Percentiles rank a stretch among this genome's conserved stretches.
phyloP scores from a whole-genome alignment of 2,329 filamentous ascomycete species.

The Venturia asperata region DNA sequence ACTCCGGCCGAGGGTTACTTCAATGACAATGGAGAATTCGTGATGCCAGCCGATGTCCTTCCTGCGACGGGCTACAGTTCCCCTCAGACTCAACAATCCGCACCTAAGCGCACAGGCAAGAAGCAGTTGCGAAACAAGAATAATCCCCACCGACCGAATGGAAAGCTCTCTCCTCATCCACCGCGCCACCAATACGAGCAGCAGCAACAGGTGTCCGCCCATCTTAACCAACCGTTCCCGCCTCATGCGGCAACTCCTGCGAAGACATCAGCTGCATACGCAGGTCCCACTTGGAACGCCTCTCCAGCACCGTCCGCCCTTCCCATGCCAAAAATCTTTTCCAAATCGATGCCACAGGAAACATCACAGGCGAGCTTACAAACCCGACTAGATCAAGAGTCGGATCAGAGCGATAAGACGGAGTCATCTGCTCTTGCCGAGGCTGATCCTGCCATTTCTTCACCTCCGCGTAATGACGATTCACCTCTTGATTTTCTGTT shows the following conservation, averaged over 20 bases:
- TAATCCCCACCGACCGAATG: not conserved
- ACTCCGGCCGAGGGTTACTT: slow-evolving; percentile 14
- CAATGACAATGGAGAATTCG: slow-evolving; percentile 15
- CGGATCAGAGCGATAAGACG: slow-evolving; percentile 36
- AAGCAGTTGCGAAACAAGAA: slow-evolving; percentile 13
- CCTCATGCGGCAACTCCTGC: slow-evolving; percentile 20
- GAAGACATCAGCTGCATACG: slow-evolving; percentile 48
- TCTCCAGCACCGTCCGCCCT: slow-evolving; percentile 86
- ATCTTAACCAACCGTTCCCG: not conserved
- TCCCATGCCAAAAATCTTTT: slow-evolving; percentile 82
- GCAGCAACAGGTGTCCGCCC: not conserved
- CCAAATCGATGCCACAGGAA: slow-evolving; percentile 65
- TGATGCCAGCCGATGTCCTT: not conserved
- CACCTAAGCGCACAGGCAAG: not conserved
- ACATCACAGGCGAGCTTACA: slow-evolving; percentile 40
- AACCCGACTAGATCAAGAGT: slow-evolving; percentile 39
- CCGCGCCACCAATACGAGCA: slow-evolving; percentile 1
- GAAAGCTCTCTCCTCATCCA: not conserved
- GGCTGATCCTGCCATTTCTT: slow-evolving; percentile 28
- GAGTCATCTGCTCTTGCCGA: slow-evolving; percentile 46
- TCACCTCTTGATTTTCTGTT: slow-evolving; percentile 89
- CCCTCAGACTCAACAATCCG: slow-evolving; percentile 1
- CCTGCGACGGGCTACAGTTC: not conserved
- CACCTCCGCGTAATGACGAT: slow-evolving; percentile 35
- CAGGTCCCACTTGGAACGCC: slow-evolving; percentile 88